Percentiles rank a stretch among this genome's conserved stretches.
These are phyloP conservation scores for Pythium folliculosum DNA, from an alignment of 352 stramenopile genomes.

Conservation along the genomic window DNA sequence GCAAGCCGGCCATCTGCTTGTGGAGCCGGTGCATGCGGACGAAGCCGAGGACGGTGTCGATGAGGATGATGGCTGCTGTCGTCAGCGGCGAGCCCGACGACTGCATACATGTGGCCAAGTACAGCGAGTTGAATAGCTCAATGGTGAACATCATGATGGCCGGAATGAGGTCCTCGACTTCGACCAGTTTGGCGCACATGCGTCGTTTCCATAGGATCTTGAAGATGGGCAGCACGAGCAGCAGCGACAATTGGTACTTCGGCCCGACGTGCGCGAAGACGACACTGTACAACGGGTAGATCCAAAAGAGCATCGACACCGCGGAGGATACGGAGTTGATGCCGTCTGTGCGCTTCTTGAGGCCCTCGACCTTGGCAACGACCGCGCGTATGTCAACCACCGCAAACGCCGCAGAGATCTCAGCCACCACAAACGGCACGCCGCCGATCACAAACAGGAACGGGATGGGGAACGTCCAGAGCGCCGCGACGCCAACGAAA, in stretches of 20 bases:
- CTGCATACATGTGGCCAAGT: slow-evolving; percentile 22
- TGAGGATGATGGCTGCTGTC: slow-evolving; percentile 10
- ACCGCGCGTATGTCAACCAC: slow-evolving; percentile 6
- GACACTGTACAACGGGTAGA: slow-evolving; percentile 11
- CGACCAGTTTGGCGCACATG: slow-evolving; percentile 10
- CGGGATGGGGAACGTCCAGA: slow-evolving; percentile 14
- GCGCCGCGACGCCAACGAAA: not conserved
- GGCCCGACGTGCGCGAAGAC: not conserved
- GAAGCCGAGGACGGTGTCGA: not conserved
- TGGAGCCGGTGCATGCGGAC: not conserved
- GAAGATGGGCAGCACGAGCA: slow-evolving; percentile 8
- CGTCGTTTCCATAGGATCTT: slow-evolving; percentile 13
- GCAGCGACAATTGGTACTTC: slow-evolving; percentile 5
- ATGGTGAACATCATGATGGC: slow-evolving; percentile 20
- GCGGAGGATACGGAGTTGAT: slow-evolving; percentile 1
- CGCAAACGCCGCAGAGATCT: not conserved
- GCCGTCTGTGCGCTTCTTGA: not conserved
- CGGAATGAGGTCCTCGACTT: slow-evolving; percentile 16
- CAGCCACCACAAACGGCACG: not conserved
- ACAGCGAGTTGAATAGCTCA: slow-evolving; percentile 22
- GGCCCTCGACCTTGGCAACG: not conserved
- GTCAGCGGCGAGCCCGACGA: not conserved
- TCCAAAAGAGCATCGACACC: not conserved
- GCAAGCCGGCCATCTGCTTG: not conserved
- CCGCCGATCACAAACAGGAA: slow-evolving; percentile 13